Evolutionary conservation across 306 rosid genomes (phyloP).

Genomic region (Oemleria cerasiformis): DNA sequence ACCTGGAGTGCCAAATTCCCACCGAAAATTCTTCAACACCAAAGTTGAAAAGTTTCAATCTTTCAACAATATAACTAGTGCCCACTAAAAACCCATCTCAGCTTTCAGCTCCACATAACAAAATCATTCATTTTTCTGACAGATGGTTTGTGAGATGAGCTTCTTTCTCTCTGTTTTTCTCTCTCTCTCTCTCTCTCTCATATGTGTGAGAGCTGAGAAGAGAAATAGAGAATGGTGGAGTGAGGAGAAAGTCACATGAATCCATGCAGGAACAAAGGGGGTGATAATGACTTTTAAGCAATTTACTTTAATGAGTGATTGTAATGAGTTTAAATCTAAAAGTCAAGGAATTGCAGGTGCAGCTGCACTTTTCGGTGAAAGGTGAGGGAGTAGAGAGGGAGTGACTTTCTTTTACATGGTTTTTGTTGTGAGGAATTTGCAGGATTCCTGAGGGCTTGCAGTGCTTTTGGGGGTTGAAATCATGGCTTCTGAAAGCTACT

Average conservation of each 20-base stretch:
- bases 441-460: constrained; percentile 55
- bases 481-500: constrained; percentile 57
- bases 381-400: constrained; percentile 26
- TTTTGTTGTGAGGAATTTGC: constrained; percentile 43
- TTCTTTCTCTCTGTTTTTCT: not conserved
- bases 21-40: constrained; percentile 28
- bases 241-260: constrained; percentile 55
- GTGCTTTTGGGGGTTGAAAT: constrained; percentile 78
- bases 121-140: constrained; percentile 23
- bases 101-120: not conserved
- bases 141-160: constrained; percentile 29
- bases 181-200: not conserved
- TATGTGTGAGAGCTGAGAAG: constrained; percentile 4
- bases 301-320: constrained; percentile 48
- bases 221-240: constrained; percentile 30
- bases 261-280: constrained; percentile 48
- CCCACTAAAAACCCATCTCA: not conserved
- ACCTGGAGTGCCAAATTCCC: not conserved
- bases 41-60: not conserved
- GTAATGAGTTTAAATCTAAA: constrained; percentile 41
- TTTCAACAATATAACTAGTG: not conserved
- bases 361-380: constrained; percentile 92
- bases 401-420: constrained; percentile 23
- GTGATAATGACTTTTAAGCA: constrained; percentile 39
- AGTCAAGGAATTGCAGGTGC: constrained; percentile 63